Percentiles rank a stretch among this genome's conserved stretches.
phyloP scores from a whole-genome alignment of 176 grass and related monocot species.

The Triticum timopheevii region DNA sequence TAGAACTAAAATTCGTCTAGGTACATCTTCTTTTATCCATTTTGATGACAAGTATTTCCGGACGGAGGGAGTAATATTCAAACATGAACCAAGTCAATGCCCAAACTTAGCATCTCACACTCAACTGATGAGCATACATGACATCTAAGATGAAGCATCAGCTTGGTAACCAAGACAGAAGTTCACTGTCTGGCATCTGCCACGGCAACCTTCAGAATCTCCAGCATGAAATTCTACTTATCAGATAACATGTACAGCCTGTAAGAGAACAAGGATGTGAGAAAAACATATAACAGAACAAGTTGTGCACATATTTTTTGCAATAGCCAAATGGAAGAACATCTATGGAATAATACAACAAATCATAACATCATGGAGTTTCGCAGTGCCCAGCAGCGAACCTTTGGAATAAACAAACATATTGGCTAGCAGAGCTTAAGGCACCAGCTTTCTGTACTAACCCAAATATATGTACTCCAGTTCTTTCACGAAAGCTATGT shows the following conservation, averaged over 20 bases:
- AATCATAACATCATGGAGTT: neutral
- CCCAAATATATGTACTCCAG: neutral
- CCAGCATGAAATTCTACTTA: neutral
- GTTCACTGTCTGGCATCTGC: neutral
- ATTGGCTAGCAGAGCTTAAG: neutral
- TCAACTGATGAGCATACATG: neutral
- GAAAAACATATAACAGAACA: too few relatives aligned
- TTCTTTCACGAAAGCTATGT: slow-evolving; percentile 31
- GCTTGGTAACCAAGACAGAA: neutral
- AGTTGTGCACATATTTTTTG: neutral
- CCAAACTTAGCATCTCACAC: neutral
- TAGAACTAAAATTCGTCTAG: too few relatives aligned
- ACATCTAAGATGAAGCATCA: neutral
- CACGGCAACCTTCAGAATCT: neutral
- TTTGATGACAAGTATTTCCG: too few relatives aligned
- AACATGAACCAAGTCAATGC: neutral
- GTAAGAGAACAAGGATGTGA: too few relatives aligned
- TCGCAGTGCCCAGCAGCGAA: too few relatives aligned
- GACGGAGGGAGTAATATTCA: neutral
- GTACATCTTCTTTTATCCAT: too few relatives aligned
- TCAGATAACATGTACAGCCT: too few relatives aligned
- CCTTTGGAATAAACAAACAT: slow-evolving; percentile 39
- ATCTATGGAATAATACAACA: neutral
- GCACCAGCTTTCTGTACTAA: slow-evolving; percentile 15
- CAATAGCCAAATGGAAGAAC: neutral